Evolutionary conservation across 192 early-diverging fungal species (phyloP).

Genomic region (Backusella psychrophila): DNA sequence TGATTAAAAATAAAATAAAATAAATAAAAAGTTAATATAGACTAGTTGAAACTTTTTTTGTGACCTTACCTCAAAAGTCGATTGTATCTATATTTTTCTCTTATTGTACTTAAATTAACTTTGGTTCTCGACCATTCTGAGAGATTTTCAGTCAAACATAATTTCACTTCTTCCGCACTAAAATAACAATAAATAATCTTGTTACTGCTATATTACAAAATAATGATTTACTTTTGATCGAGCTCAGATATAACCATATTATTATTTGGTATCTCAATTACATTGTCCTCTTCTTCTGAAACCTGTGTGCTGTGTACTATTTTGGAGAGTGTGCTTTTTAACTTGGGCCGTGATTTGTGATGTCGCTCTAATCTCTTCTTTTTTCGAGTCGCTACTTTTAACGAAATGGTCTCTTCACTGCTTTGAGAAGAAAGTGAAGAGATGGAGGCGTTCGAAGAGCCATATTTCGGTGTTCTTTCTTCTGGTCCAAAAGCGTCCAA

Average conservation of each 20-base stretch:
- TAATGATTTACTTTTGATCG: background rate
- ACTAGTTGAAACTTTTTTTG: background rate
- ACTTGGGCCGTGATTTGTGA: background rate
- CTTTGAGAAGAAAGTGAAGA: background rate
- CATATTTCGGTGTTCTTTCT: background rate
- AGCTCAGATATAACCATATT: background rate
- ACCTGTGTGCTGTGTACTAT: background rate
- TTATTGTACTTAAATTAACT: slow-evolving; percentile 22
- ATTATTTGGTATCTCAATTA: background rate
- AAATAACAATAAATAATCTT: background rate
- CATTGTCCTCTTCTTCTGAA: slow-evolving; percentile 1
- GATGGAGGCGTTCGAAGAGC: background rate
- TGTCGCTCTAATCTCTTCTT: slow-evolving; percentile 8
- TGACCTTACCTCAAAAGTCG: background rate
- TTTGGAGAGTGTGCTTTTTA: slow-evolving; percentile 2
- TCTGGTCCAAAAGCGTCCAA: background rate
- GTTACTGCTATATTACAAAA: background rate
- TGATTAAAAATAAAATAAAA: background rate
- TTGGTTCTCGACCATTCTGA: slow-evolving; percentile 12
- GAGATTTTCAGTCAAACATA: background rate
- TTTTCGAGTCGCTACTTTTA: background rate
- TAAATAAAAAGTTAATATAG: background rate
- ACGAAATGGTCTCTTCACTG: background rate
- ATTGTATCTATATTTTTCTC: slow-evolving; percentile 19
- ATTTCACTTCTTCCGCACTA: background rate